Evolutionary conservation across 495 filamentous ascomycete species (phyloP).

Genomic region (Neurospora tetrasperma): DNA sequence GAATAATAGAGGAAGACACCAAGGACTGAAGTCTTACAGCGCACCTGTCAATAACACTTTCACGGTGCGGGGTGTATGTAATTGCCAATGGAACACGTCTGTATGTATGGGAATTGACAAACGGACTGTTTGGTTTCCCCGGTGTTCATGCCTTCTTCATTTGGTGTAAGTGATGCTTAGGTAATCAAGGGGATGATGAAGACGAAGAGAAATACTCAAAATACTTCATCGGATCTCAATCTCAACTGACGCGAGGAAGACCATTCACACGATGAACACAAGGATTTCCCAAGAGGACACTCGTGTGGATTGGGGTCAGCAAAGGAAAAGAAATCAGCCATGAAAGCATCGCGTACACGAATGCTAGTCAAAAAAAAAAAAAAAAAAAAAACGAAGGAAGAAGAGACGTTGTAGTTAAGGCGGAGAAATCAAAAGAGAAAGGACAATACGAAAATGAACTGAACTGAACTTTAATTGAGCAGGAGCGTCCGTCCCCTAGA

Average conservation of each 20-base stretch:
- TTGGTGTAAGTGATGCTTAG: background rate
- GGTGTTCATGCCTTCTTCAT: background rate
- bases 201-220: rapidly evolving
- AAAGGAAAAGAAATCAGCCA: background rate
- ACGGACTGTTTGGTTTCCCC: background rate
- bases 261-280: background rate
- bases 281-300: background rate
- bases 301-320: background rate
- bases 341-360: background rate
- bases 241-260: background rate
- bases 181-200: background rate
- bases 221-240: background rate
- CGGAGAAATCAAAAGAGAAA: too few species aligned
- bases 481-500: too few species aligned
- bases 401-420: too few species aligned
- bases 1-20: background rate
- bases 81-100: background rate
- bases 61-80: background rate
- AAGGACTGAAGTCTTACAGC: background rate
- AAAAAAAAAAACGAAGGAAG: too few species aligned
- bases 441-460: too few species aligned
- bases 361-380: too few species aligned
- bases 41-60: background rate
- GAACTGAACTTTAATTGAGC: too few species aligned
- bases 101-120: background rate